These are phyloP conservation scores for Phaeodactylum tricornutum DNA, from an alignment of 108 stramenopile genomes.

Conservation along the genomic window DNA sequence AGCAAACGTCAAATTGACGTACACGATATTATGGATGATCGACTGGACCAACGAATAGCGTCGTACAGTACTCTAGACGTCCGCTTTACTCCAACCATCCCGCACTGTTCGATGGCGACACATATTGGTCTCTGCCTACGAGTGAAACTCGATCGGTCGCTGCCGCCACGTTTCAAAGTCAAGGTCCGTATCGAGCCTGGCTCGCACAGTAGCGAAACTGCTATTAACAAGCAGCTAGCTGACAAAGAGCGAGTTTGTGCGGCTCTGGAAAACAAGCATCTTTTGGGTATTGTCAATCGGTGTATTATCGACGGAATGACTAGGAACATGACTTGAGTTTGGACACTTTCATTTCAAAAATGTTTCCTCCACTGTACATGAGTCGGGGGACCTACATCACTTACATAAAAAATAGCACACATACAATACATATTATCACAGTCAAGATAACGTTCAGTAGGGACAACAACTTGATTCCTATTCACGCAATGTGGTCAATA, in stretches of 20 bases:
- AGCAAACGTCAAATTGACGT: slow-evolving; percentile 69
- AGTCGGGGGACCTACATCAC: too few species aligned
- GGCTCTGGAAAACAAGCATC: slow-evolving; percentile 96
- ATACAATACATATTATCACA: too few species aligned
- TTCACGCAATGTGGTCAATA: too few species aligned
- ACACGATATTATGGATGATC: slow-evolving; percentile 16
- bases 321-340: neutral
- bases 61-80: neutral
- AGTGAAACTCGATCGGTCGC: slow-evolving; percentile 89
- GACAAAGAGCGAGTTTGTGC: slow-evolving; percentile 99
- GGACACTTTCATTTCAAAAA: too few species aligned
- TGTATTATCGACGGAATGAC: slow-evolving; percentile 77
- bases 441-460: too few species aligned
- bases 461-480: too few species aligned
- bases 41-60: neutral
- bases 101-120: slow-evolving; percentile 99
- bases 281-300: slow-evolving; percentile 93
- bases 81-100: slow-evolving; percentile 40
- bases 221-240: slow-evolving; percentile 94
- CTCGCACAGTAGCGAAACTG: slow-evolving; percentile 91
- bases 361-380: too few species aligned
- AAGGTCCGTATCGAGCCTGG: slow-evolving; percentile 85
- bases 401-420: too few species aligned
- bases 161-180: slow-evolving; percentile 90
- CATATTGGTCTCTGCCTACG: slow-evolving; percentile 93